These are phyloP conservation scores for Boletus vinaceobasis DNA, from an alignment of 768 basidiomycete species.

Conservation along the genomic window DNA sequence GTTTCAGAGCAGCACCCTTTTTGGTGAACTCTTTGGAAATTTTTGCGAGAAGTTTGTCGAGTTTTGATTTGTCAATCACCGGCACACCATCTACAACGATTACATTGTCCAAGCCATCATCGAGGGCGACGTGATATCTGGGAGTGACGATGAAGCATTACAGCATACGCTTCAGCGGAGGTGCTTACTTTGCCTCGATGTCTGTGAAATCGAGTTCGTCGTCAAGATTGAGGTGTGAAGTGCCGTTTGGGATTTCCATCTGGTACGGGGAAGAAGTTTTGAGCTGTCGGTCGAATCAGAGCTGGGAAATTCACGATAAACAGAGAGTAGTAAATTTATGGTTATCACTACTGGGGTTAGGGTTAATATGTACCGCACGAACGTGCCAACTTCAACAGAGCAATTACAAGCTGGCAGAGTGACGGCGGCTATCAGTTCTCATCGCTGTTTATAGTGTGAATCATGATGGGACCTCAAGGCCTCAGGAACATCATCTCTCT, in stretches of 20 bases:
- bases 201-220: conserved; percentile 84
- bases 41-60: conserved; percentile 76
- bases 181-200: conserved; percentile 77
- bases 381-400: conserved; percentile 5
- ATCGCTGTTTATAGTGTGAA: neutral
- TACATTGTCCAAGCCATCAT: conserved; percentile 86
- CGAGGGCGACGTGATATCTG: conserved; percentile 83
- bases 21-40: conserved; percentile 81
- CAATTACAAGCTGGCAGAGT: too few species aligned
- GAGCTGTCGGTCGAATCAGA: neutral
- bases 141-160: conserved; percentile 5
- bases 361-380: conserved; percentile 5
- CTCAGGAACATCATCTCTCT: neutral
- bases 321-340: neutral
- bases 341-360: neutral
- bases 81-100: conserved; percentile 93
- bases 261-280: conserved; percentile 19
- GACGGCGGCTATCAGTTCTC: neutral
- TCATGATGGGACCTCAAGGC: neutral
- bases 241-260: conserved; percentile 45
- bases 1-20: conserved; percentile 73
- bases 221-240: conserved; percentile 36
- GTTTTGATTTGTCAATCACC: conserved; percentile 80
- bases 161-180: neutral
- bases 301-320: neutral